Evolutionary conservation across 306 rosid species (phyloP).

Genomic region (Inga leiocalycina): DNA sequence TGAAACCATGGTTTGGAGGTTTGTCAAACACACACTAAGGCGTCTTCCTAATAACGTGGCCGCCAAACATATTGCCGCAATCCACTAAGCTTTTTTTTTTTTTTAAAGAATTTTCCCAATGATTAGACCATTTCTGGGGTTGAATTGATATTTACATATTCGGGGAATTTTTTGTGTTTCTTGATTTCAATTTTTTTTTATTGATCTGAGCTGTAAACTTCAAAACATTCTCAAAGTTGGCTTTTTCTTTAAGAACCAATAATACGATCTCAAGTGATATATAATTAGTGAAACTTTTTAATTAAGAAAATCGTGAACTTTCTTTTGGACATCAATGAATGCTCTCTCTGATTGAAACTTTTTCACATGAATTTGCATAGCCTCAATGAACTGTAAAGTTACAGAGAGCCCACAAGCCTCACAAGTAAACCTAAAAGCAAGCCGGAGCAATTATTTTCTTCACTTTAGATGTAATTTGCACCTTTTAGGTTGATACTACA

Average conservation of each 20-base stretch:
- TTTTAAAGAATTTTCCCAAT: too few species aligned
- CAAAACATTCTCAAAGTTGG: not conserved
- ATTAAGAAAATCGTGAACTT: slow-evolving; percentile 1
- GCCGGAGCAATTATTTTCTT: slow-evolving; percentile 3
- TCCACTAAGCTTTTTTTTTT: too few species aligned
- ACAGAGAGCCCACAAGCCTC: slow-evolving; percentile 19
- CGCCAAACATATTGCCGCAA: not conserved
- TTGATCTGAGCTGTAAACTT: not conserved
- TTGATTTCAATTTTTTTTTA: too few species aligned
- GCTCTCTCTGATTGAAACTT: slow-evolving; percentile 4
- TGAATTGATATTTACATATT: too few species aligned
- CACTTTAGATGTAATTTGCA: not conserved
- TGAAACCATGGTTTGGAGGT: too few species aligned
- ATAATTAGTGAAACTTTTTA: not conserved
- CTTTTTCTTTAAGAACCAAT: not conserved
- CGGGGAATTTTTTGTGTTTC: too few species aligned
- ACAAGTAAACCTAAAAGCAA: slow-evolving; percentile 15
- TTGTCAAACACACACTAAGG: too few species aligned
- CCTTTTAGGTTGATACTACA: not conserved
- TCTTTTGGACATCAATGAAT: slow-evolving; percentile 20
- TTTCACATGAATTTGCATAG: slow-evolving; percentile 38
- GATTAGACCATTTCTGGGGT: too few species aligned
- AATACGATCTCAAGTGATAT: not conserved
- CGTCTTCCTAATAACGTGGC: not conserved
- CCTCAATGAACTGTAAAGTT: slow-evolving; percentile 44